phyloP scores from a whole-genome alignment of 352 stramenopile genomes.

The Pythium rhizo-oryzae region DNA sequence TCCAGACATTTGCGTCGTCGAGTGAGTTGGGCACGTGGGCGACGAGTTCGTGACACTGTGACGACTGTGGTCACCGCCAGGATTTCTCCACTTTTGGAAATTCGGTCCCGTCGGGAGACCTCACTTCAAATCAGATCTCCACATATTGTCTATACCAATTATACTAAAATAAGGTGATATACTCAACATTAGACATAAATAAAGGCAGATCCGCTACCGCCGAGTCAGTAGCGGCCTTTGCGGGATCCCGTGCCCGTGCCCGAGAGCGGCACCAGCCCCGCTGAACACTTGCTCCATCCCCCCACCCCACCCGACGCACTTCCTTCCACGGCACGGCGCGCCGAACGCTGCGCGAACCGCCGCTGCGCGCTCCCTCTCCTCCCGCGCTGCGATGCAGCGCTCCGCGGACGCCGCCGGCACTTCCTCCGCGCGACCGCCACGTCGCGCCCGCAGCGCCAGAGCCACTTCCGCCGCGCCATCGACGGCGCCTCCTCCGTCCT shows the following conservation, averaged over 20 bases:
- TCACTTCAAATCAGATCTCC: not conserved
- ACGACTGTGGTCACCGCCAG: not conserved
- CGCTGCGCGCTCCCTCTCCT: not conserved
- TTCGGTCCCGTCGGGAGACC: not conserved
- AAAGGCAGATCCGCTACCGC: too few species aligned
- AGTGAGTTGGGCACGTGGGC: not conserved
- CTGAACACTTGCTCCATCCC: slow-evolving; percentile 8
- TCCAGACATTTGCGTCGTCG: not conserved
- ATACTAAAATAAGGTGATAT: slow-evolving; percentile 3
- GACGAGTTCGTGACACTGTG: not conserved
- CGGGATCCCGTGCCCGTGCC: too few species aligned
- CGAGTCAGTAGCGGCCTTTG: too few species aligned
- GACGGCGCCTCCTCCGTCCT: not conserved
- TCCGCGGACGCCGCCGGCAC: too few species aligned
- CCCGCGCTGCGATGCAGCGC: too few species aligned
- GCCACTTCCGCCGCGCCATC: slow-evolving; percentile 3
- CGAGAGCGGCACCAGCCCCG: not conserved
- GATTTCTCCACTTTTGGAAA: not conserved
- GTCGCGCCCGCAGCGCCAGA: not conserved
- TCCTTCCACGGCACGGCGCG: slow-evolving; percentile 6
- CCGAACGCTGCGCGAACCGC: slow-evolving; percentile 7
- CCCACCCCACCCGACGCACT: not conserved
- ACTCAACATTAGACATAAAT: not conserved
- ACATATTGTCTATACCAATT: not conserved
- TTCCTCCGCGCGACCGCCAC: too few species aligned